A percentile compares a stretch with the other conserved stretches of the same genome.
Evolutionary conservation across 257 asterid species (phyloP).

Genomic region (Solanum medicagineum): DNA sequence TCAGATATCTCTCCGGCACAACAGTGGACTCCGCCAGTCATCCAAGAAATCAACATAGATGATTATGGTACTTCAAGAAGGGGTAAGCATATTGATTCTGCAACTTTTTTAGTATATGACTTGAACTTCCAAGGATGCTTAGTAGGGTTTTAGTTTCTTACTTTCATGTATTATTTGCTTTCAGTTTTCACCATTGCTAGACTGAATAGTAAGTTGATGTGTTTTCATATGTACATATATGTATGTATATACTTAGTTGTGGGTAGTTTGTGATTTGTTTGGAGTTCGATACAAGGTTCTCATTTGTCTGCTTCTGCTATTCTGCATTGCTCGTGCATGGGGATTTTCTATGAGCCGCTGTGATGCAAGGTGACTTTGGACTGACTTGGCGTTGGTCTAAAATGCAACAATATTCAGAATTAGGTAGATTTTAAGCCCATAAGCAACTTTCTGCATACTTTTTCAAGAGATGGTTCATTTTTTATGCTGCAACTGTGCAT

Average conservation of each 20-base stretch:
- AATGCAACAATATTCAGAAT: background rate
- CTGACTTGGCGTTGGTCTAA: background rate
- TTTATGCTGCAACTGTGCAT: background rate
- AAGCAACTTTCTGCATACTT: background rate
- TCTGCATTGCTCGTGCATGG: background rate
- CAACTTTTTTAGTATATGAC: background rate
- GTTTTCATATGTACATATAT: background rate
- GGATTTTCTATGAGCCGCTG: background rate
- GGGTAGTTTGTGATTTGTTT: background rate
- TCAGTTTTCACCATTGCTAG: background rate
- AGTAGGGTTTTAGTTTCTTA: background rate
- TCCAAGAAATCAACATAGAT: constrained; percentile 73
- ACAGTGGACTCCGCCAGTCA: constrained; percentile 82
- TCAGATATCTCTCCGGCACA: constrained; percentile 72
- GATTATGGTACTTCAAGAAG: constrained; percentile 55
- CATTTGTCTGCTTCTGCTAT: background rate
- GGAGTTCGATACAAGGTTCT: background rate
- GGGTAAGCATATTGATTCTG: constrained; percentile 28
- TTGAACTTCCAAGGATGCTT: background rate
- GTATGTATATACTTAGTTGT: background rate
- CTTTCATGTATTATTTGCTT: background rate
- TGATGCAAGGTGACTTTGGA: background rate
- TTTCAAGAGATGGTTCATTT: background rate
- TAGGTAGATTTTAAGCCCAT: background rate
- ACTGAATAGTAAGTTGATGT: background rate